Base-by-base conservation (phyloP, 2,329 filamentous ascomycete species). In the Dactylellina cionopaga region DNA sequence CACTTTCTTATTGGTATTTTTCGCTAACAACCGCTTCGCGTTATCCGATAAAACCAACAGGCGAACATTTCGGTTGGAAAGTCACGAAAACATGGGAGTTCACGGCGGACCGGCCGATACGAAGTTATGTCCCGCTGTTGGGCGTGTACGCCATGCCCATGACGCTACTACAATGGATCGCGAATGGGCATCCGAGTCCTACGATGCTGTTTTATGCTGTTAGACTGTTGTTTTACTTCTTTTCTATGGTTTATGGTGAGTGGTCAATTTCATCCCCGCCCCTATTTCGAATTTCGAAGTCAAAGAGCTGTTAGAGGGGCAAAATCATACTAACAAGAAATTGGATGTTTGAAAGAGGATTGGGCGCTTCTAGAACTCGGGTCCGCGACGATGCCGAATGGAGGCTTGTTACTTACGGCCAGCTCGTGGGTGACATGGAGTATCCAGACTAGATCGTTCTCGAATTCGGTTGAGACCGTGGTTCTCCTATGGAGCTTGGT, bases 341-440 rank as follows among this genome's bases (percentile, higher is more conserved):
- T 41, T 75, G 52, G 72, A 46, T 58, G 54, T 47, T 63, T 39
- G 41, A 68, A 55, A 77, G 92, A 97, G 81, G 95, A 99, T 83
- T 98, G 95, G 94, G 95, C 95, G 9, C 87, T 99, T 68, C 89
- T 96, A 83, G 95, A 99, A 80, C 85, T 98, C 75, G 88, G 89
- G 74, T 90, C 90, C 37, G 88, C 88, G 74, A 88, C 89, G 71
- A 83, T 86, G 77, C 89, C 92, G 74, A 87, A 87, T 76, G 83
- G 90, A 62, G 92, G 92, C 7, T 87, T 96, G 44, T 84, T 96
- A 46, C 85, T 99, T 65, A 90, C 97, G 72, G 92, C 94, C 46
- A 98, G 94, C 25, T 97, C 92, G 24, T 99, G 98, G 81, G 94
- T 97, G 76, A 99, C 95, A 49, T 99, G 95, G 94, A 97, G 94